Evolutionary conservation across 108 stramenopile genomes (phyloP).

Genomic region (Nitzschia sp.): DNA sequence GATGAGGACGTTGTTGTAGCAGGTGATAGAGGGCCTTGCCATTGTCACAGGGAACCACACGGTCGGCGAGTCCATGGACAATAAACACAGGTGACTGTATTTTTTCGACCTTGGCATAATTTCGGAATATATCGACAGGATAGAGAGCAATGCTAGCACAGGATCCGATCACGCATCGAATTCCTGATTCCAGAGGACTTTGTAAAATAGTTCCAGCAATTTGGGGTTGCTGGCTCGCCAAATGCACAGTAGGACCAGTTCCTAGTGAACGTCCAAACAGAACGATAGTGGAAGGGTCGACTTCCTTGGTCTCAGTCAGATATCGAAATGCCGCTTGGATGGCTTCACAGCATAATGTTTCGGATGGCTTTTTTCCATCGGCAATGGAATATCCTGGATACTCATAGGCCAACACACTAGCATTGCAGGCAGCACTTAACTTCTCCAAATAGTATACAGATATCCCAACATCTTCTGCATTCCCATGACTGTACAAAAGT

Average conservation of each 20-base stretch:
- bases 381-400: constrained; percentile 56
- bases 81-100: constrained; percentile 33
- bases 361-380: constrained; percentile 47
- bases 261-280: constrained; percentile 89
- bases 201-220: constrained; percentile 43
- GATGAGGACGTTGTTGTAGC: constrained; percentile 13
- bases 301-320: constrained; percentile 49
- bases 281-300: constrained; percentile 83
- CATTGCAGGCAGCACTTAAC: constrained; percentile 62
- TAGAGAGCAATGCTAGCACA: constrained; percentile 18
- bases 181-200: constrained; percentile 39
- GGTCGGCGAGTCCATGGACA: constrained; percentile 27
- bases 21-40: constrained; percentile 25
- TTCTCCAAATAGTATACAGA: constrained; percentile 85
- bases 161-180: constrained; percentile 30
- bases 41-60: constrained; percentile 32
- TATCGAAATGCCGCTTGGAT: constrained; percentile 91
- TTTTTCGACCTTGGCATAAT: constrained; percentile 28
- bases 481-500: constrained; percentile 86
- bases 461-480: constrained; percentile 91
- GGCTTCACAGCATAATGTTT: constrained; percentile 83
- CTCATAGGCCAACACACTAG: constrained; percentile 94
- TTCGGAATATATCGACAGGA: constrained; percentile 31
- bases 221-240: constrained; percentile 50
- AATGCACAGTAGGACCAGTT: constrained; percentile 90